phyloP scores from a whole-genome alignment of 1,284 basidiomycete species.

The Heterobasidion annosum region DNA sequence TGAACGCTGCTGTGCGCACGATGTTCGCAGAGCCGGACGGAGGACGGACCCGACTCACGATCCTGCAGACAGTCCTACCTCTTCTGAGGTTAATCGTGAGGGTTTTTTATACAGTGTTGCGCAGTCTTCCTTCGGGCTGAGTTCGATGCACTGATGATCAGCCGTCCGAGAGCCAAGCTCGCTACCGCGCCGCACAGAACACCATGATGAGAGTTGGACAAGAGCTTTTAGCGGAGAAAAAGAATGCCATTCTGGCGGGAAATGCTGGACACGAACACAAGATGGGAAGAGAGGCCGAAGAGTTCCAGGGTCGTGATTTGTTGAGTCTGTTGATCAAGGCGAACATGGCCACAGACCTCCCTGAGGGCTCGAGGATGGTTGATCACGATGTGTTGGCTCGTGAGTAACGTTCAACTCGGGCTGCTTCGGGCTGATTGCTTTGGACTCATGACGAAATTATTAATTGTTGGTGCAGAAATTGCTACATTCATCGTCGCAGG shows the following conservation, averaged over 20 bases:
- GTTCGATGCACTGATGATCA: neutral
- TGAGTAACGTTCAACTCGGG: neutral
- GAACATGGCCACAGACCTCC: conserved; percentile 51
- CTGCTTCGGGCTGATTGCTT: neutral
- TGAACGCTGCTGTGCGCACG: conserved; percentile 29
- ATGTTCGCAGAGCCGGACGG: conserved; percentile 1
- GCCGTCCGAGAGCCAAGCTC: neutral
- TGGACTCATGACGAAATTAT: no score
- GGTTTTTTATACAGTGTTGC: neutral
- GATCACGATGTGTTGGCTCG: conserved; percentile 67
- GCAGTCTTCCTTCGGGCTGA: no score
- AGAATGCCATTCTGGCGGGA: conserved; percentile 18
- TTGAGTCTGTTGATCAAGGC: conserved; percentile 49
- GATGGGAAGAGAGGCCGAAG: neutral
- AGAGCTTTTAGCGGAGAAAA: conserved; percentile 34
- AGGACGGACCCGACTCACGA: neutral
- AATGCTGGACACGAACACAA: neutral
- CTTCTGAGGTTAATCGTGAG: conserved; percentile 4
- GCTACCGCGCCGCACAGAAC: neutral
- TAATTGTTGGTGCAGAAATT: neutral
- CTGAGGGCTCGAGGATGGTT: conserved; percentile 47
- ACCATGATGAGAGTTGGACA: conserved; percentile 25
- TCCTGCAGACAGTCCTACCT: conserved; percentile 10
- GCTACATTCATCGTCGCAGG: conserved; percentile 41
- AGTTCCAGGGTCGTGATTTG: conserved; percentile 31